These are phyloP conservation scores for Saccharomyces hybrid DNA, from an alignment of 1,139 yeast genomes.

Conservation along the genomic window DNA sequence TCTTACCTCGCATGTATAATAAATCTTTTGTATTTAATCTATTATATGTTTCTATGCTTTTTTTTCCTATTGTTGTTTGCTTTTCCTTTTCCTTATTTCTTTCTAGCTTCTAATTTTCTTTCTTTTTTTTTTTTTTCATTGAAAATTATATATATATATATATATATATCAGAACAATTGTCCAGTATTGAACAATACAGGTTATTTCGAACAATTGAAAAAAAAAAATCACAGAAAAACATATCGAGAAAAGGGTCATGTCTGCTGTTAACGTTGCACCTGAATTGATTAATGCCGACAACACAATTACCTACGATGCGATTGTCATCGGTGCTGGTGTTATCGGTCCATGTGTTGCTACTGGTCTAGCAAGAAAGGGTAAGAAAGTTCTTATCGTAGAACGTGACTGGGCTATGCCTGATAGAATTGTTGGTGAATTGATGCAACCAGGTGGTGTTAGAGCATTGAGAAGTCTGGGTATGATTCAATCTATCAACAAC, in stretches of 20 bases:
- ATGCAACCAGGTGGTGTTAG: constrained; percentile 92
- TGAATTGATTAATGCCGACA: constrained; percentile 24
- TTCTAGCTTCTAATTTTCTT: background rate
- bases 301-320: constrained; percentile 33
- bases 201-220: background rate
- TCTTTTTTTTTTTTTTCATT: background rate
- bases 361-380: constrained; percentile 85
- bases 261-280: constrained; percentile 3
- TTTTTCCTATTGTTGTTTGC: background rate
- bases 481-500: constrained; percentile 68
- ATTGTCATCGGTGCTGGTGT: constrained; percentile 83
- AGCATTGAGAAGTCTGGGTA: constrained; percentile 72
- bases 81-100: background rate
- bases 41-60: background rate
- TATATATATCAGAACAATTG: background rate
- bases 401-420: constrained; percentile 87
- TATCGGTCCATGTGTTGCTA: constrained; percentile 88
- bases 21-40: background rate
- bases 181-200: background rate
- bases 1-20: background rate
- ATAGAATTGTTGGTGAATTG: constrained; percentile 92
- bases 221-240: background rate
- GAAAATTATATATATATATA: background rate
- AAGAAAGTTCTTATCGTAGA: constrained; percentile 62
- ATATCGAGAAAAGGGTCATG: constrained; percentile 4